Base-by-base conservation (phyloP, 768 basidiomycete species). In the Collybia mongolica region DNA sequence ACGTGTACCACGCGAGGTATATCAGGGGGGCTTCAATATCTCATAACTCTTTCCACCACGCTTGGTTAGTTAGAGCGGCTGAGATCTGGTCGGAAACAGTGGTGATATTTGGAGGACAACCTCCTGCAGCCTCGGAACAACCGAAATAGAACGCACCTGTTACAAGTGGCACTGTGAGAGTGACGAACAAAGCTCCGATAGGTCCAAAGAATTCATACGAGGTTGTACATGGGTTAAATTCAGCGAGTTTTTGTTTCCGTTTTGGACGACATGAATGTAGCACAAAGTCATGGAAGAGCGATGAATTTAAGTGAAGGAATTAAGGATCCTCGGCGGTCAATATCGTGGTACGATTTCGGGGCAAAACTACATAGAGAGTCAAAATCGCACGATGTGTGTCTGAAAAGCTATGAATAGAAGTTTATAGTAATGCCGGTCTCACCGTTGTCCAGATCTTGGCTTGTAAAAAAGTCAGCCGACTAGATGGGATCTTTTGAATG, bases 1-100 rank as follows among this genome's bases (percentile, higher is more conserved):
- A 98, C 17, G 81, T 71, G 67, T 97, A 97, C 95, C 96, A 99
- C 0, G 67, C 90, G 37, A 88, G 63, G 70, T 97, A 98, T 12
- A 87, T 76, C 18, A 82, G 57, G 2, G 80, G 60, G 0, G 93
- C 93, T 50, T 94, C 72, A 0, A 81, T 80, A 60, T 98, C 93
- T 86, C 90, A 97, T 2, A 97, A 77, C n/a, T 72, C 66, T 39
- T 71, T 75, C 86, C 90, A 94, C 80, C 82, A 93, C 15, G 70
- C 62, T 6, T 61, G 54, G 56, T 70, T 68, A 6, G 76, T 71
- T 5, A 90, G 53, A 0, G 84, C 68, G 15, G 72, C 60, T 26
- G 75, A 55, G 45, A 86, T 65, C 54, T 66, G 68, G 37, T 74
- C 66, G 23, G 72, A 67, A 52, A 83, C 54, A 12, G 57, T 50